Evolutionary conservation across 768 basidiomycete genomes (phyloP), one percentile per base, ranked within the genome.

Genomic region (Leucosporidium scottii): DNA sequence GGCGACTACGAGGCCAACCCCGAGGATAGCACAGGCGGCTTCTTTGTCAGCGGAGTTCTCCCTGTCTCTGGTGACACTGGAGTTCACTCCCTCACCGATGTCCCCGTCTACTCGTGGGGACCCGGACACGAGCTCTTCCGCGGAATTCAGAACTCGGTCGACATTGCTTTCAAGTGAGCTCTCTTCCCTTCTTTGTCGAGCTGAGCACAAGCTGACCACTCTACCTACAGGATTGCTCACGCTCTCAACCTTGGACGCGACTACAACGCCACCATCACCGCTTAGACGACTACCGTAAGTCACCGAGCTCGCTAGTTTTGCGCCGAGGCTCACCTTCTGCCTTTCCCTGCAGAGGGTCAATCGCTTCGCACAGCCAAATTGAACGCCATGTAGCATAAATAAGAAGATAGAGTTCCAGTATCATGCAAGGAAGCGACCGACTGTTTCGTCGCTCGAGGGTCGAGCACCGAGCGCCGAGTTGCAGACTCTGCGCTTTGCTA

Each of bases 51-150:
- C 47, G 79, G 79, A 50, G 78, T 76, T 65, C 65, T 80, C 17
- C 78, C 76, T 18, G 69, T 64, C 4, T 20, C 44, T 1, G 60
- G 72, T 25, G 73, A 73, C 28, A 77, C 78, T 65, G 79, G 79
- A 53, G 79, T 80, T 8, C 79, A 80, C 71, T 78, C 76, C 44
- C 64, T 73, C 56, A 66, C 76, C 59, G 79, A 79, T 61, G 78
- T 79, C 10, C 74, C 76, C 9, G 74, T 79, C 28, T 80, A 73
- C 72, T 69, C 78, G 25, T 77, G 69, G 65, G 79, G 79, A 1
- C 76, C 78, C 13, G 78, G 77, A 15, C 62, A 69, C 55, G 77
- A 76, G 65, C 47, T 64, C 48, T 80, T 80, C 77, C 56, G 74
- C 18, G 79, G 79, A 15, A 48, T 56, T 20, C 51, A 53, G 34